Evolutionary conservation across 23 red algal genomes (phyloP), one percentile per base, ranked within the genome.

Genomic region (Pyropia haitanensis): DNA sequence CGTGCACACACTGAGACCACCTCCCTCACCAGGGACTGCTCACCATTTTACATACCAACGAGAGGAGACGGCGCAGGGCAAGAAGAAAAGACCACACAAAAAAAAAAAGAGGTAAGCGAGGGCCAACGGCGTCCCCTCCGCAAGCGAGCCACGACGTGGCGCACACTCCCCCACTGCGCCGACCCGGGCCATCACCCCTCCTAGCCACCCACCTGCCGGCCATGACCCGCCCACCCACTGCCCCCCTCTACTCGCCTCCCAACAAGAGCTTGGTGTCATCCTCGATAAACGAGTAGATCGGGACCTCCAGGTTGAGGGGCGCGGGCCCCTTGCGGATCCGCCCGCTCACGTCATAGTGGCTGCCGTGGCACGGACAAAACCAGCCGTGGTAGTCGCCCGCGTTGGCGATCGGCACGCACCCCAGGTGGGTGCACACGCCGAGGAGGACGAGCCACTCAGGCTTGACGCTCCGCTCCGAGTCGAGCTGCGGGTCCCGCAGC

Each of bases 291-390:
- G 75, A 49, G 68, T 98, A 91, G 20, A 53, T 71, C 17, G 94
- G 94, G 13, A 98, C 83, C 56, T 98, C 94, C 51, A 98, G 63
- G 55, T 98, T 98, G 34, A 85, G 60, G 21, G 94, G 94, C 3
- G 94, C 94, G 18, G 94, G 94, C 48, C 94, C 94, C 73, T 98
- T 98, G 26, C 94, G 80, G 61, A 91, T 89, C n/a, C 94, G 86
- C 25, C 94, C 94, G 53, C 77, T 88, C 21, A 98, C 29, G 55
- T 98, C 94, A 64, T 98, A 98, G 56, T 98, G 94, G 18, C 72
- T 81, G 7, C 94, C 94, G 61, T 98, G 94, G 52, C 94, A 98
- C 55, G 94, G 94, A 58, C 94, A 98, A 59, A 98, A 98, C 84
- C 85, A 98, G 9, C 94, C 94, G 14, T 79, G 55, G 67, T 89